Evolutionary conservation across 1,284 basidiomycete genomes (phyloP), one percentile per base, ranked within the genome.

Genomic region (Hypsizygus ulmarius): DNA sequence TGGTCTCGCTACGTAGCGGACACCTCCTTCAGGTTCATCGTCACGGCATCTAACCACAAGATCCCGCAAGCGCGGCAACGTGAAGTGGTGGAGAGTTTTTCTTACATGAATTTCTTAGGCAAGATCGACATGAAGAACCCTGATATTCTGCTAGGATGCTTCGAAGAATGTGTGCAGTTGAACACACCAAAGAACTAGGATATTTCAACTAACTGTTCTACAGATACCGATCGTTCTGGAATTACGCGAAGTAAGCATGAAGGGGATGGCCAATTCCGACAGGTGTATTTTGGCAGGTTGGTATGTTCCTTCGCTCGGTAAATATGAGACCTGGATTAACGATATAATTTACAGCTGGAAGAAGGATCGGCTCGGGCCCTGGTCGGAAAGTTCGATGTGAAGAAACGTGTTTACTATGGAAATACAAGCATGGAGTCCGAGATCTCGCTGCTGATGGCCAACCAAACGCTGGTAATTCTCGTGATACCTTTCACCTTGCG

Each of bases 351-450:
- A 11, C 30, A 93, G 91, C 65, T 93, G 39, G 81, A 76, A 40
- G 76, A 86, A 59, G 88, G 90, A 0, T 75, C 78, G 16, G 90
- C 90, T 0, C 79, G 93, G 9, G 62, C 74, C 1, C 71, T 95
- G 25, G 74, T 92, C 39, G 66, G 68, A 29, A 80, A 71, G 43
- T 93, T 92, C 53, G 84, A 94, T 56, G 87, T 99, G 47, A 98
- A 97, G 67, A 92, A 93, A 61, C 80, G 97, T 5, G 72, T 74
- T 11, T 97, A 93, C 64, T 98, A 86, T 63, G 96, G 97, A 7
- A 99, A 97, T 59, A 99, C 97, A 0, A 92, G 90, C 58, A 99
- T 99, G 97, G 95, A 98, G 60, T 84, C 94, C 1, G 93, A 97
- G 63, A 88, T 97, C 54, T 94, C 92, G 1, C 72, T 99, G 36